These are phyloP conservation scores for Solanum hybrid DNA, from an alignment of 305 asterid species.

Conservation along the genomic window DNA sequence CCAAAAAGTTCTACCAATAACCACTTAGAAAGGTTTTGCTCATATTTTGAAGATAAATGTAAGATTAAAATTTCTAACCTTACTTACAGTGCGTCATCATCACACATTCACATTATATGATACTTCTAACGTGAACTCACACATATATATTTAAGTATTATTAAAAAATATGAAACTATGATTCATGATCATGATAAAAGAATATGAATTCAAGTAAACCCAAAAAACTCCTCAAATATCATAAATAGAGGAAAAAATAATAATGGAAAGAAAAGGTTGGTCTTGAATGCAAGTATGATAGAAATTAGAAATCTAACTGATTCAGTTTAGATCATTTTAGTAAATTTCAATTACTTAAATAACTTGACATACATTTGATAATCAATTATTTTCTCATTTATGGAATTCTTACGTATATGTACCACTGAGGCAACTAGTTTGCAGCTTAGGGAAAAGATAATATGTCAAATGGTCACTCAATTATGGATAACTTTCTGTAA, in stretches of 20 bases:
- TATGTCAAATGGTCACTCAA: too few species aligned
- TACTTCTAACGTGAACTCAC: too few species aligned
- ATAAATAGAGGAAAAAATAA: not conserved
- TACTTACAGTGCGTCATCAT: not conserved
- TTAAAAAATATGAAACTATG: too few species aligned
- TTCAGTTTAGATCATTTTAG: not conserved
- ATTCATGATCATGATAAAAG: too few species aligned
- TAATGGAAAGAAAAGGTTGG: not conserved
- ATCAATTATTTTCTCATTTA: not conserved
- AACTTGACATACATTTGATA: not conserved
- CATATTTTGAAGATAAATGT: too few species aligned
- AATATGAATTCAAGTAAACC: too few species aligned
- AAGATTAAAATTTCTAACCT: not conserved
- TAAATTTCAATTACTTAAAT: not conserved
- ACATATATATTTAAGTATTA: too few species aligned
- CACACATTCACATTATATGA: too few species aligned
- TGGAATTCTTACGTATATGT: not conserved
- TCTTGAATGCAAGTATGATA: not conserved
- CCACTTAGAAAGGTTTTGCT: not conserved
- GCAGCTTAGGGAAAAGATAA: not conserved
- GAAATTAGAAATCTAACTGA: not conserved
- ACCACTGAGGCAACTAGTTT: not conserved
- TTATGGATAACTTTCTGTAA: too few species aligned
- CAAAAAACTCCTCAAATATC: too few species aligned
- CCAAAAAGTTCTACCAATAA: not conserved